Conservation (phyloP, 768 basidiomycete species). For the Amyloporia xantha region DNA sequence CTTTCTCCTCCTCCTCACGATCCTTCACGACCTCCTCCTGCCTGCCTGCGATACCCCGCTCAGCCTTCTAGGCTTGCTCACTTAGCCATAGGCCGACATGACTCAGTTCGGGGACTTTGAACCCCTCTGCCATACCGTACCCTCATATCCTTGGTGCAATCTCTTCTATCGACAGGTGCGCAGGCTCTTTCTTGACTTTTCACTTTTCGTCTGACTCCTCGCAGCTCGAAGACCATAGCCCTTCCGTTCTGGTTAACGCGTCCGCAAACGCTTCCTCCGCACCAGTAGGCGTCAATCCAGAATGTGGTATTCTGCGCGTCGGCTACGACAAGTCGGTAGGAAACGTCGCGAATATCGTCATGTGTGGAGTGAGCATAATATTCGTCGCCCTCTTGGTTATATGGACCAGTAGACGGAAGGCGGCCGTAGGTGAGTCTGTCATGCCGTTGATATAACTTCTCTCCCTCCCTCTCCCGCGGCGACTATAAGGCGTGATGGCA, state of each 20-base stretch:
- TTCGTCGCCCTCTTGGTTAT: slow-evolving; percentile 51
- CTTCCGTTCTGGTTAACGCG: slow-evolving; percentile 30
- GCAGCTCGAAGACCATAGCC: slow-evolving; percentile 27
- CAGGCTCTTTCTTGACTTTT: slow-evolving; percentile 15
- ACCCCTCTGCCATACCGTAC: slow-evolving; percentile 57
- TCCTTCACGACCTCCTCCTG: neutral
- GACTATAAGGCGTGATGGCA: neutral
- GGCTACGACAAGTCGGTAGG: slow-evolving; percentile 56
- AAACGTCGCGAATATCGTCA: slow-evolving; percentile 82
- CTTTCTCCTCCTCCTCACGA: neutral
- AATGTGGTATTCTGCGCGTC: slow-evolving; percentile 68
- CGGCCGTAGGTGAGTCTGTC: slow-evolving; percentile 71
- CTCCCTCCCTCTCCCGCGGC: neutral
- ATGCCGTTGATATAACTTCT: neutral
- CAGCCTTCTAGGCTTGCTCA: neutral
- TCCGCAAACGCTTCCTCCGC: slow-evolving; percentile 45
- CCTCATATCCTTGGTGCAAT: slow-evolving; percentile 90
- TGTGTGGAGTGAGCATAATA: slow-evolving; percentile 68
- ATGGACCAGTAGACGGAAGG: slow-evolving; percentile 58
- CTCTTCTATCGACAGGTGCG: slow-evolving; percentile 85
- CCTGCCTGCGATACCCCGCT: slow-evolving; percentile 21
- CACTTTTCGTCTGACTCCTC: slow-evolving; percentile 4
- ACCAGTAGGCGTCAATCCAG: slow-evolving; percentile 77
- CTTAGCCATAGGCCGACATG: slow-evolving; percentile 27
- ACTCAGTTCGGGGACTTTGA: slow-evolving; percentile 69